Conservation (phyloP, 441 rosid genomes). For the Aleurites moluccanus region DNA sequence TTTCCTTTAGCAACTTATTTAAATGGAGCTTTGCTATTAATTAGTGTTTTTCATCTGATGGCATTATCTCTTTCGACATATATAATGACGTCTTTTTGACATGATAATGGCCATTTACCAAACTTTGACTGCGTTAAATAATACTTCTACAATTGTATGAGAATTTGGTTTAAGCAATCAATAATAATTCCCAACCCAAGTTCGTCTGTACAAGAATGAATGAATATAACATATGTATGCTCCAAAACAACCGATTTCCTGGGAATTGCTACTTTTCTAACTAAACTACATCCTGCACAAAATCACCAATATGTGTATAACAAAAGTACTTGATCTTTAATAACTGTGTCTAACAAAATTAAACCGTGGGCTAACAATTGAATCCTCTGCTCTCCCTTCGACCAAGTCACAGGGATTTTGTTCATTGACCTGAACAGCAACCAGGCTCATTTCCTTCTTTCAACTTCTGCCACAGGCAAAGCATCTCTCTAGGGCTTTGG, state of each 20-base stretch:
- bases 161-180: no score
- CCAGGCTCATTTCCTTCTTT: slow-evolving; percentile 47
- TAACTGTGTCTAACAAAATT: neutral
- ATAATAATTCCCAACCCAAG: no score
- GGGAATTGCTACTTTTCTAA: neutral
- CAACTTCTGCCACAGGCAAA: slow-evolving; percentile 91
- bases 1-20: no score
- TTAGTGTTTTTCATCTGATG: no score
- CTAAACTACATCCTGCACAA: neutral
- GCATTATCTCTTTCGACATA: no score
- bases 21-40: no score
- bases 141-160: no score
- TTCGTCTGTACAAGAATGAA: neutral
- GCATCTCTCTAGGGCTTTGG: slow-evolving; percentile 88
- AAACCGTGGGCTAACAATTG: neutral
- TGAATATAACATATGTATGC: no score
- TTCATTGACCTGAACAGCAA: slow-evolving; percentile 1
- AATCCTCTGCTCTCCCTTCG: neutral
- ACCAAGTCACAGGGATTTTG: neutral
- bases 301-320: neutral
- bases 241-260: neutral
- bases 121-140: no score
- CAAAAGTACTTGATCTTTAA: neutral
- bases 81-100: no score
- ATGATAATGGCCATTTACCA: no score